These are phyloP conservation scores for Penicillium sp. DNA, from an alignment of 2,329 filamentous ascomycete species.

Conservation along the genomic window DNA sequence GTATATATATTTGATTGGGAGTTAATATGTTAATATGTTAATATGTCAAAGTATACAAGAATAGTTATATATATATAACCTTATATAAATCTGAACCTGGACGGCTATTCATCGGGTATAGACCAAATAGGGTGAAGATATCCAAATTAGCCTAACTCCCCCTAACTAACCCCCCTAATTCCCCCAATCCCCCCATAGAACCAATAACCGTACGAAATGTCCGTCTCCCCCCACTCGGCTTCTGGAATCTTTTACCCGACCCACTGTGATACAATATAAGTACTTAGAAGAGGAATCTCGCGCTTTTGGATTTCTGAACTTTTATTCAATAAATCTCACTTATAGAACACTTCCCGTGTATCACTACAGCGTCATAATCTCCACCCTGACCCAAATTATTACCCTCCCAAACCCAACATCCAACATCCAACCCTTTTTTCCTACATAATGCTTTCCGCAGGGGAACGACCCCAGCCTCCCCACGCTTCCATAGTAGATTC, in stretches of 20 bases:
- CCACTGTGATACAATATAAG: conserved; percentile 30
- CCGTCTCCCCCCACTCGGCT: conserved; percentile 28
- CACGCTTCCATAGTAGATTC: conserved; percentile 25
- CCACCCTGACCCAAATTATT: conserved; percentile 10
- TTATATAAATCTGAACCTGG: not conserved
- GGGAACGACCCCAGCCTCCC: conserved; percentile 35
- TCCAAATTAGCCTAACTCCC: not conserved
- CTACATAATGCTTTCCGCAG: conserved; percentile 43
- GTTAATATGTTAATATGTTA: too few species aligned
- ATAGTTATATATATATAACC: not conserved
- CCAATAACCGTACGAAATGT: conserved; percentile 1
- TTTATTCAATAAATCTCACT: not conserved
- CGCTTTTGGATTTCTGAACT: conserved; percentile 1
- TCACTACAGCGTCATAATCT: conserved; percentile 25
- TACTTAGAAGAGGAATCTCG: conserved; percentile 26
- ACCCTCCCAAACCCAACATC: conserved; percentile 10
- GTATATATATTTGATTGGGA: too few species aligned
- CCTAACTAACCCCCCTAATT: too few species aligned
- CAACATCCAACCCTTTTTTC: conserved; percentile 1
- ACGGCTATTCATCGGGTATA: not conserved
- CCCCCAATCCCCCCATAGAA: not conserved
- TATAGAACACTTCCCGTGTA: conserved; percentile 11
- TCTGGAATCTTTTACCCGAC: conserved; percentile 26
- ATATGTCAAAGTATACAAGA: not conserved
- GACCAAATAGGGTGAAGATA: not conserved